These are phyloP conservation scores for Metschnikowia orientalis DNA, from an alignment of 805 yeast species.

Conservation along the genomic window DNA sequence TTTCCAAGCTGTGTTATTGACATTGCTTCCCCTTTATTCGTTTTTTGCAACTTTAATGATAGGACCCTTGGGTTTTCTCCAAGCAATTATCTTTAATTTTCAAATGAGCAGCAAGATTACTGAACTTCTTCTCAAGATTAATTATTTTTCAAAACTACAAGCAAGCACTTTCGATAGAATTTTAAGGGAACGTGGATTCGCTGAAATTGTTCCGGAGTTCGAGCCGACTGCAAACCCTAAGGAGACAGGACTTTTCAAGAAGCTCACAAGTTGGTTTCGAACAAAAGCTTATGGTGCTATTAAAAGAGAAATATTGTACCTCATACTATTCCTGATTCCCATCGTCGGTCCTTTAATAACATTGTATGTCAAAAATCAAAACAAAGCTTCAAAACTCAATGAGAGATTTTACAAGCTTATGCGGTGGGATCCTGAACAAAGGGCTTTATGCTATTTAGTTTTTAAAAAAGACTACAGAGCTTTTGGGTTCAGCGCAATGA, in stretches of 20 bases:
- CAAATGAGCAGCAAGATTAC: slow-evolving; percentile 43
- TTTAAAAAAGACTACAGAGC: slow-evolving; percentile 39
- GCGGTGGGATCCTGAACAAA: slow-evolving; percentile 43
- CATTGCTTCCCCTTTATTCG: slow-evolving; percentile 45
- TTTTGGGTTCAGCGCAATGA: slow-evolving; percentile 50
- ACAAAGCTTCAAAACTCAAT: slow-evolving; percentile 50
- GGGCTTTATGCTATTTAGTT: slow-evolving; percentile 31
- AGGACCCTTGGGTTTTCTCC: slow-evolving; percentile 49
- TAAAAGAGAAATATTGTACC: slow-evolving; percentile 28
- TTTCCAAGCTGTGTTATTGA: slow-evolving; percentile 30
- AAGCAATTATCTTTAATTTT: slow-evolving; percentile 42
- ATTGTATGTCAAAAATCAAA: slow-evolving; percentile 48
- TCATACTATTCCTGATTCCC: slow-evolving; percentile 49
- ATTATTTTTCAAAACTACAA: slow-evolving; percentile 47
- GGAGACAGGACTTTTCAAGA: too few relatives aligned
- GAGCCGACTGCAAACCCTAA: slow-evolving; percentile 2
- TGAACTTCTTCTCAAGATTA: slow-evolving; percentile 35
- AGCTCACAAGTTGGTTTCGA: slow-evolving; percentile 4
- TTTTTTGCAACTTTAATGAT: slow-evolving; percentile 37
- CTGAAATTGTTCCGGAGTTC: slow-evolving; percentile 35
- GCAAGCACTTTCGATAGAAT: slow-evolving; percentile 46
- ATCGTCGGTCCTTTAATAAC: slow-evolving; percentile 54
- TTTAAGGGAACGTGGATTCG: slow-evolving; percentile 41
- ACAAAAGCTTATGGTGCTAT: slow-evolving; percentile 22
- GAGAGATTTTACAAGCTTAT: slow-evolving; percentile 54